Evolutionary conservation across 2,329 filamentous ascomycete species (phyloP).

Genomic region (Didymella lethalis): DNA sequence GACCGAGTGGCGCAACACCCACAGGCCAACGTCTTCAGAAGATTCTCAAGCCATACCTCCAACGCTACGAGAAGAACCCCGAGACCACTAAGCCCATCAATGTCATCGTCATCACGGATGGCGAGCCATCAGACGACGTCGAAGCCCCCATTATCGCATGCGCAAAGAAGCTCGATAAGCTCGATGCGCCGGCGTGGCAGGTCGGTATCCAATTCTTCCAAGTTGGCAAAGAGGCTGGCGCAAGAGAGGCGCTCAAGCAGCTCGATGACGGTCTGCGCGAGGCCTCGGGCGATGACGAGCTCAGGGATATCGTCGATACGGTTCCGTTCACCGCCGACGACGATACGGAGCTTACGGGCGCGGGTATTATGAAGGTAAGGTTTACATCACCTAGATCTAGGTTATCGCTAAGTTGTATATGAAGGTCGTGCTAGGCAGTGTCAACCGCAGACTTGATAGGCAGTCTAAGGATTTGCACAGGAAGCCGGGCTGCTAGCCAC

Average conservation of each 20-base stretch:
- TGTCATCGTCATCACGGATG: constrained; percentile 93
- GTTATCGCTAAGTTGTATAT: constrained; percentile 60
- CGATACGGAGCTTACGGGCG: constrained; percentile 66
- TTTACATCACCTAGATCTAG: neutral
- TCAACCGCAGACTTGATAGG: constrained; percentile 71
- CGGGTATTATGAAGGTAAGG: constrained; percentile 81
- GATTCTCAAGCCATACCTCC: constrained; percentile 78
- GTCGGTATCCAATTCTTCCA: constrained; percentile 97
- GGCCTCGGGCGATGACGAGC: constrained; percentile 58
- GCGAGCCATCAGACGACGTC: constrained; percentile 79
- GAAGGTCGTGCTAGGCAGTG: constrained; percentile 79
- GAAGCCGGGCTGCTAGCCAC: constrained; percentile 1
- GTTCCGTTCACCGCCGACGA: constrained; percentile 71
- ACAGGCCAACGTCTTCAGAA: constrained; percentile 75
- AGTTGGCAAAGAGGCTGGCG: constrained; percentile 76
- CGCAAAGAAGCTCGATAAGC: constrained; percentile 73
- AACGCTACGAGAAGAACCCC: constrained; percentile 58
- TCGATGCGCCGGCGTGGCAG: constrained; percentile 79
- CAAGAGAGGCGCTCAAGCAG: constrained; percentile 69
- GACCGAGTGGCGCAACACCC: constrained; percentile 72
- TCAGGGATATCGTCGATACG: constrained; percentile 93
- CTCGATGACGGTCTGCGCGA: constrained; percentile 77
- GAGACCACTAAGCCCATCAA: constrained; percentile 78
- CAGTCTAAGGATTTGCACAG: constrained; percentile 47
- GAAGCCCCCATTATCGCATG: constrained; percentile 69